These are phyloP conservation scores for Quercus dentata DNA, from an alignment of 306 rosid genomes.

Conservation along the genomic window DNA sequence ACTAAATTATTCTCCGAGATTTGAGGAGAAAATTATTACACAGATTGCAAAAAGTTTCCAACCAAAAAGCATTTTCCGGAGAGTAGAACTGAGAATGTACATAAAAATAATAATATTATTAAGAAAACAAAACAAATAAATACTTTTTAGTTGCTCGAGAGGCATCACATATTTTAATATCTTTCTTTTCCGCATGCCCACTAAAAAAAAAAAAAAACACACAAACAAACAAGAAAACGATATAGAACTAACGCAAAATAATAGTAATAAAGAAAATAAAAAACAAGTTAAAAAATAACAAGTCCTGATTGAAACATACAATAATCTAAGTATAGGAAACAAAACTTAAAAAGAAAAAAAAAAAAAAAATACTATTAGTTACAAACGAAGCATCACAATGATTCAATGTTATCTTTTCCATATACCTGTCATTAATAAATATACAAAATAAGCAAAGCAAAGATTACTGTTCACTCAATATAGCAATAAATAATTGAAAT, in stretches of 20 bases:
- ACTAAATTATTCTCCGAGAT: neutral
- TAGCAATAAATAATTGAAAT: neutral
- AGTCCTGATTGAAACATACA: neutral
- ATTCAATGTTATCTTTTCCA: slow-evolving; percentile 8
- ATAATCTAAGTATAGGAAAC: neutral
- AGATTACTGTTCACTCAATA: neutral
- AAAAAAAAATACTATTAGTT: neutral
- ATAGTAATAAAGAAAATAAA: neutral
- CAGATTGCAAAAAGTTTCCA: neutral
- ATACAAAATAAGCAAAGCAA: neutral
- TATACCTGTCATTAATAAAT: neutral
- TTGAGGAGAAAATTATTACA: neutral
- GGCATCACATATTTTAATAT: neutral
- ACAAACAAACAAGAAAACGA: neutral
- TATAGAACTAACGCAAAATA: neutral
- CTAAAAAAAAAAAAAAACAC: neutral
- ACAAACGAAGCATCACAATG: slow-evolving; percentile 1
- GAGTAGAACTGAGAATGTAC: neutral
- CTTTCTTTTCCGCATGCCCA: neutral
- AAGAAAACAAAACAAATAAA: neutral
- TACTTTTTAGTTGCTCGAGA: neutral
- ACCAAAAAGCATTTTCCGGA: neutral
- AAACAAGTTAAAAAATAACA: neutral
- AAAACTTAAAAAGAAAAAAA: neutral
- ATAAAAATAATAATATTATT: neutral